Evolutionary conservation across 2,329 filamentous ascomycete species (phyloP).

Genomic region (Cordyceps cicadae): DNA sequence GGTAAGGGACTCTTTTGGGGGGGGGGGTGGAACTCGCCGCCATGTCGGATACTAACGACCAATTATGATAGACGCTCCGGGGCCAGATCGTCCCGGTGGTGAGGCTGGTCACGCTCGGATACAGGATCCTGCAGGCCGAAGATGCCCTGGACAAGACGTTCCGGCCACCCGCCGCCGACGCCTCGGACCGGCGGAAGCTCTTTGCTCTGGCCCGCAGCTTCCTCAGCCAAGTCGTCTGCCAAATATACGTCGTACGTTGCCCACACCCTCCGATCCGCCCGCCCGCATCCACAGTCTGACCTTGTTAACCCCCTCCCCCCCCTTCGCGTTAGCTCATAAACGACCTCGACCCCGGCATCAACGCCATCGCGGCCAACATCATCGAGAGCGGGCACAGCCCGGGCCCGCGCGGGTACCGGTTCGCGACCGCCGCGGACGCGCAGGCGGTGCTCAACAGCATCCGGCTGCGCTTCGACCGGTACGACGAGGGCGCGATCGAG

Average conservation of each 20-base stretch:
- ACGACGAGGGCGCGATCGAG: not conserved
- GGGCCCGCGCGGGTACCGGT: constrained; percentile 9
- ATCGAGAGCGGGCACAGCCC: constrained; percentile 9
- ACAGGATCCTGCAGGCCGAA: constrained; percentile 6
- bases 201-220: constrained; percentile 8
- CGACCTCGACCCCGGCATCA: constrained; percentile 2
- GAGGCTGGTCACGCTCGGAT: constrained; percentile 3
- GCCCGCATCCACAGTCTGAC: too few relatives aligned
- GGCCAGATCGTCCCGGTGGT: constrained; percentile 2
- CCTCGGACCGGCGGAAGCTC: constrained; percentile 1
- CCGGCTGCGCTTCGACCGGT: constrained; percentile 10
- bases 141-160: not conserved
- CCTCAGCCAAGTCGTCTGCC: constrained; percentile 8
- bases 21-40: too few relatives aligned
- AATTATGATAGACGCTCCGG: not conserved
- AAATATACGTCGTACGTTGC: constrained; percentile 7
- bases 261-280: too few relatives aligned
- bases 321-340: constrained; percentile 10
- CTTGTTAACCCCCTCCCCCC: not conserved
- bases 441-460: constrained; percentile 8
- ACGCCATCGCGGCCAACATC: constrained; percentile 8
- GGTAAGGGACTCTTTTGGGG: not conserved
- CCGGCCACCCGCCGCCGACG: not conserved
- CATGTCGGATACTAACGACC: not conserved
- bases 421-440: constrained; percentile 5